Conservation (phyloP, 352 stramenopile species). For the Phytophthora europaea region DNA sequence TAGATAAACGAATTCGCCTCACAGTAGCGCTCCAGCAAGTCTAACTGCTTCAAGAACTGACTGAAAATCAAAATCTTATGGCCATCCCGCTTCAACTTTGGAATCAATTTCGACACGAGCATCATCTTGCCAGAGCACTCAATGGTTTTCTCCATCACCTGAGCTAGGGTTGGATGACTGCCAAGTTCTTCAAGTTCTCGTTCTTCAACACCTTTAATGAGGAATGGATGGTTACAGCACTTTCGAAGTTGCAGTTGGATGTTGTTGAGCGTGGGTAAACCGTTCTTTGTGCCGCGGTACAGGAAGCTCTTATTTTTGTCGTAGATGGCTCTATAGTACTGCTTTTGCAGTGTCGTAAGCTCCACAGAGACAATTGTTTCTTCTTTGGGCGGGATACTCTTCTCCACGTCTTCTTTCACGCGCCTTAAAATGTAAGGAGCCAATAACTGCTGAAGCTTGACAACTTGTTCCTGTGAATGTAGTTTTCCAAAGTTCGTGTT, state of each 20-base stretch:
- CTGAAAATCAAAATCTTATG: conserved; percentile 97
- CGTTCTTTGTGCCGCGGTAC: conserved; percentile 90
- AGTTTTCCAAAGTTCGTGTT: conserved; percentile 95
- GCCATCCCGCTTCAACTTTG: conserved; percentile 93
- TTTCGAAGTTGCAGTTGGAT: conserved; percentile 99
- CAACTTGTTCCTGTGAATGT: conserved; percentile 94
- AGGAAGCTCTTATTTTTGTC: conserved; percentile 99
- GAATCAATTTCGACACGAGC: conserved; percentile 91
- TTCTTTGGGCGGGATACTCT: conserved; percentile 97
- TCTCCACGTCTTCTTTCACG: conserved; percentile 98
- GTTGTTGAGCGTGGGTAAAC: conserved; percentile 96
- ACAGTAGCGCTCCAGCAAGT: conserved; percentile 95
- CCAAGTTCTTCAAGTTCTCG: conserved; percentile 85
- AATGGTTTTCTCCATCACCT: conserved; percentile 89
- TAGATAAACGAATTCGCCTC: conserved; percentile 90
- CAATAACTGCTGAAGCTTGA: conserved; percentile 94
- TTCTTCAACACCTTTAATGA: conserved; percentile 96
- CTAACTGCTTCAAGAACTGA: conserved; percentile 95
- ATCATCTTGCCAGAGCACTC: conserved; percentile 91
- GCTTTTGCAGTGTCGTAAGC: conserved; percentile 98
- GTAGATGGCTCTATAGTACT: conserved; percentile 99
- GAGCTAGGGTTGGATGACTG: conserved; percentile 46
- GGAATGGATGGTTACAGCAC: conserved; percentile 99
- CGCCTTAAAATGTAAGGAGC: conserved; percentile 96
- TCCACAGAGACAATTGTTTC: conserved; percentile 97